These are phyloP conservation scores for Cryptosporidium ubiquitum DNA, from an alignment of 169 alveolate species.

Conservation along the genomic window DNA sequence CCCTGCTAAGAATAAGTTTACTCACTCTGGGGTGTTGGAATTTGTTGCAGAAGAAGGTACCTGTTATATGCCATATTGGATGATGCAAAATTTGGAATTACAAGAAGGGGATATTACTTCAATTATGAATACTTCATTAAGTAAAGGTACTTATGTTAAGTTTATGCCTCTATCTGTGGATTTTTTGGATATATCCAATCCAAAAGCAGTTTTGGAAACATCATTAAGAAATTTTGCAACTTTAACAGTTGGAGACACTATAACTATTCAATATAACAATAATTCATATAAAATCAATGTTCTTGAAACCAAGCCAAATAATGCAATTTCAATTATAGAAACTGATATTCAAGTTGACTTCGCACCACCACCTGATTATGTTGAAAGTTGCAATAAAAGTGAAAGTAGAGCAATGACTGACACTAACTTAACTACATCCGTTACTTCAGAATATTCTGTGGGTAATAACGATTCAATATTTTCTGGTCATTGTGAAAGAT, in stretches of 20 bases:
- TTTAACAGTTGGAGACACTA: constrained; percentile 92
- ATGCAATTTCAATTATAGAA: constrained; percentile 93
- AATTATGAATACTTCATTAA: constrained; percentile 86
- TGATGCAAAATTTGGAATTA: constrained; percentile 90
- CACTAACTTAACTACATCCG: constrained; percentile 1
- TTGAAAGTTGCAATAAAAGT: constrained; percentile 5
- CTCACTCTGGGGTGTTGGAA: constrained; percentile 94
- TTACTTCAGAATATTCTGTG: constrained; percentile 40
- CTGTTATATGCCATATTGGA: constrained; percentile 93
- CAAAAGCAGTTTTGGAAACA: constrained; percentile 94
- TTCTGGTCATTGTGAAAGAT: constrained; percentile 59
- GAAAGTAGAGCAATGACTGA: constrained; percentile 37
- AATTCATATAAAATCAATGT: constrained; percentile 89
- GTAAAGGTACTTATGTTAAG: constrained; percentile 91
- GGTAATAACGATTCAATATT: background rate
- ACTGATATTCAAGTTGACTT: constrained; percentile 95
- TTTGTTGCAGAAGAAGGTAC: constrained; percentile 94
- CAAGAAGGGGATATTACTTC: constrained; percentile 90
- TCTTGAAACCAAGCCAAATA: constrained; percentile 88
- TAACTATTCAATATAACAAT: constrained; percentile 88
- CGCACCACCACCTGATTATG: constrained; percentile 85
- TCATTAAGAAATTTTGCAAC: constrained; percentile 92
- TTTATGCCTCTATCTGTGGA: constrained; percentile 91
- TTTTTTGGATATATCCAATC: constrained; percentile 93
- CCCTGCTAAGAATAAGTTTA: constrained; percentile 79